Evolutionary conservation across 768 basidiomycete species (phyloP).

Genomic region (Melanogaster broomeanus): DNA sequence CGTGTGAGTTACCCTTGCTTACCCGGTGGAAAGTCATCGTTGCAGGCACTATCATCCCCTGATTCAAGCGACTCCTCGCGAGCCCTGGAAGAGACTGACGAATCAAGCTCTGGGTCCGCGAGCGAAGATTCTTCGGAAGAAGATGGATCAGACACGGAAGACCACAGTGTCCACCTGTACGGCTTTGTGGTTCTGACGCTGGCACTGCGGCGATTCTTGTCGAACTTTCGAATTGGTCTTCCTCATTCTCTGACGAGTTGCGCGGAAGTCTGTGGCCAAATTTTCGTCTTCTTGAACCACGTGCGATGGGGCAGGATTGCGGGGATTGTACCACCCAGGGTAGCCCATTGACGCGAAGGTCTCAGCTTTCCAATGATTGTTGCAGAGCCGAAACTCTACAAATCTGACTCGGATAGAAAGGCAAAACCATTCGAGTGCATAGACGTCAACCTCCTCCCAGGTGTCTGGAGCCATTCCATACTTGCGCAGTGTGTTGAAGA

Average conservation of each 20-base stretch:
- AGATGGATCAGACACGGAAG: neutral
- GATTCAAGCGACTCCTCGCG: no score
- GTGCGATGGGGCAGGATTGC: neutral
- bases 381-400: conserved; percentile 2
- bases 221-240: neutral
- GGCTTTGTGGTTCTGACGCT: neutral
- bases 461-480: conserved; percentile 6
- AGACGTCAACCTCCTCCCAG: conserved; percentile 5
- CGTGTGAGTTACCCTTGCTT: neutral
- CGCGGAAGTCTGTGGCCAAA: neutral
- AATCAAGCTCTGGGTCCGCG: no score
- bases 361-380: conserved; percentile 8
- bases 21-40: neutral
- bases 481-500: conserved; percentile 5
- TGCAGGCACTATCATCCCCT: neutral
- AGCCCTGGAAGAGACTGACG: no score
- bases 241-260: neutral
- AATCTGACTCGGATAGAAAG: conserved; percentile 1
- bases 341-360: conserved; percentile 3
- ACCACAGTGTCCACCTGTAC: neutral
- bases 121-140: neutral
- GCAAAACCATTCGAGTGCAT: conserved; percentile 9
- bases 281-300: neutral
- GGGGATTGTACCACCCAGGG: neutral
- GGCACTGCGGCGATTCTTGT: neutral